Evolutionary conservation across 257 asterid species (phyloP).

Genomic region (Sherardia arvensis): DNA sequence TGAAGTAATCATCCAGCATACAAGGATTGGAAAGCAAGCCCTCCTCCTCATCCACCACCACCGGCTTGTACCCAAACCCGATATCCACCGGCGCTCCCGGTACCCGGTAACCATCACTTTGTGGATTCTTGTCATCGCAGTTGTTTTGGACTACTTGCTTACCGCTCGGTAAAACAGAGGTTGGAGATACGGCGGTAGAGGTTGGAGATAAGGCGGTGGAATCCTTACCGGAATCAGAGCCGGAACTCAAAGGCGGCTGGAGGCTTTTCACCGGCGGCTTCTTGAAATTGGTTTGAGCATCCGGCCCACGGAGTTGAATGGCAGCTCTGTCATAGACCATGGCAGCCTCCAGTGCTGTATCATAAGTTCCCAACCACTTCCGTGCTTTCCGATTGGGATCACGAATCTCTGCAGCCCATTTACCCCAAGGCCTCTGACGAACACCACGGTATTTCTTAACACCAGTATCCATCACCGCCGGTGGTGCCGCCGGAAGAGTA

Average conservation of each 20-base stretch:
- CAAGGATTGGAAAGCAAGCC: conserved; percentile 30
- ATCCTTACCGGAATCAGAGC: conserved; percentile 29
- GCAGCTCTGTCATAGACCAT: conserved; percentile 56
- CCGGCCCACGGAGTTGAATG: conserved; percentile 41
- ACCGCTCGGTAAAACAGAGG: conserved; percentile 28
- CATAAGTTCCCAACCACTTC: conserved; percentile 66
- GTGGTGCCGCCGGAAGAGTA: background rate
- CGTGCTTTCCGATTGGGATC: conserved; percentile 42
- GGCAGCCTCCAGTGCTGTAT: conserved; percentile 81
- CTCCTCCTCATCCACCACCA: conserved; percentile 17
- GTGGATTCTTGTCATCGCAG: background rate
- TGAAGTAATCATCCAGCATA: conserved; percentile 25
- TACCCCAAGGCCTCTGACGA: conserved; percentile 78
- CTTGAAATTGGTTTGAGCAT: conserved; percentile 45
- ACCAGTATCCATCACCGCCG: background rate
- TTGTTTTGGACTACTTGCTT: background rate
- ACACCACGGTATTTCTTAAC: conserved; percentile 64
- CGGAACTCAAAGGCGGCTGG: conserved; percentile 14
- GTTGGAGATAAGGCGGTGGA: conserved; percentile 61
- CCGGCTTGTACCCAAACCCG: background rate
- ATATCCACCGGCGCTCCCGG: conserved; percentile 6
- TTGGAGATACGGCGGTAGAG: conserved; percentile 69
- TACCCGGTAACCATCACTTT: background rate
- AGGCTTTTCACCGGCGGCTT: conserved; percentile 12
- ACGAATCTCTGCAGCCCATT: conserved; percentile 84